Evolutionary conservation across 441 rosid species (phyloP).

Genomic region (Eruca vesicaria): DNA sequence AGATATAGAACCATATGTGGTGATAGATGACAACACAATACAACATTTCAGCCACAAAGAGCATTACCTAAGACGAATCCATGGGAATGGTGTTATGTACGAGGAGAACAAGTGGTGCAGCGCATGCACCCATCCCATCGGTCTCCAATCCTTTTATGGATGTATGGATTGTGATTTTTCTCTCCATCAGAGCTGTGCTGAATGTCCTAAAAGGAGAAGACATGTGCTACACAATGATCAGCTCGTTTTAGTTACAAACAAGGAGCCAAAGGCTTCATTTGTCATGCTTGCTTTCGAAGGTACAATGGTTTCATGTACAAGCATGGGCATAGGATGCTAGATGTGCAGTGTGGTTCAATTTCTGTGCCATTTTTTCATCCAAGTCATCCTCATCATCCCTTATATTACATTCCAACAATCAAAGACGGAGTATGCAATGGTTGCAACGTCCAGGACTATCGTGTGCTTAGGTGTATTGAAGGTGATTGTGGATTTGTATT

Average conservation of each 20-base stretch:
- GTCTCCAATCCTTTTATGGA: background rate
- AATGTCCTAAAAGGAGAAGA: background rate
- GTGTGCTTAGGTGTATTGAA: background rate
- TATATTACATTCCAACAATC: background rate
- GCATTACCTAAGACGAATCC: too few species aligned
- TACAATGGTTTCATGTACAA: conserved; percentile 23
- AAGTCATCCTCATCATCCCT: background rate
- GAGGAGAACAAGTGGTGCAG: too few species aligned
- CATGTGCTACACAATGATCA: background rate
- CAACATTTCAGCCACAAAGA: conserved; percentile 1
- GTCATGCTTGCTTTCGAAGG: rapidly evolving
- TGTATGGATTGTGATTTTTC: background rate
- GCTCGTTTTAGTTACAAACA: background rate
- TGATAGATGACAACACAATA: background rate
- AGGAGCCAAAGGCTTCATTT: rapidly evolving
- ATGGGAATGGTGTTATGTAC: too few species aligned
- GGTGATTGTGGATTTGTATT: background rate
- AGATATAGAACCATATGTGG: background rate
- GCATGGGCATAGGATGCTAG: background rate
- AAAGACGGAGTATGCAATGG: background rate
- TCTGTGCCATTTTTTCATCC: background rate
- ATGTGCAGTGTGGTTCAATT: background rate
- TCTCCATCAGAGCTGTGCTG: background rate
- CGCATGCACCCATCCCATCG: background rate
- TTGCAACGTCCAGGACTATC: background rate